Evolutionary conservation across 164 flowering plant species (phyloP).

Genomic region (Annona squamosa): DNA sequence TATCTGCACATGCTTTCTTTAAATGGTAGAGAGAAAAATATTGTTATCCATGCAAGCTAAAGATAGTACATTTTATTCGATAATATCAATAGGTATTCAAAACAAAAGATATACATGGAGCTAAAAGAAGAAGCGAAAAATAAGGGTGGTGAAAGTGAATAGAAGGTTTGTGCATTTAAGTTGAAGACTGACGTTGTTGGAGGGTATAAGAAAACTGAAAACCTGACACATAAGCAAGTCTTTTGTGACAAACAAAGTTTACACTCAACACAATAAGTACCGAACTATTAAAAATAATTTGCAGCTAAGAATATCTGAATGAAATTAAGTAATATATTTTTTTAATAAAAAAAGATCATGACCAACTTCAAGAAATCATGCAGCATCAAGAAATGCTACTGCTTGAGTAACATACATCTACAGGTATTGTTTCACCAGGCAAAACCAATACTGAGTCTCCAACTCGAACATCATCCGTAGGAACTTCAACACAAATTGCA

Average conservation of each 20-base stretch:
- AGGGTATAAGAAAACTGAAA: too few species aligned
- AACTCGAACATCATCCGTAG: slow-evolving; percentile 82
- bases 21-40: background rate
- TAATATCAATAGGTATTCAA: too few species aligned
- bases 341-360: background rate
- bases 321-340: too few species aligned
- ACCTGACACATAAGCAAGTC: background rate
- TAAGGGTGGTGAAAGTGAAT: too few species aligned
- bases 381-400: background rate
- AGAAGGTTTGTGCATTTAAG: too few species aligned
- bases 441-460: slow-evolving; percentile 84
- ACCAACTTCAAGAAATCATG: background rate
- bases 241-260: too few species aligned
- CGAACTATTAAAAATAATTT: background rate
- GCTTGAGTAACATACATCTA: slow-evolving; percentile 58
- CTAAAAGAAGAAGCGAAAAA: too few species aligned
- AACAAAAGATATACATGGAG: too few species aligned
- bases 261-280: background rate
- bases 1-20: background rate
- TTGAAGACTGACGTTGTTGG: too few species aligned
- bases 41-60: too few species aligned
- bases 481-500: slow-evolving; percentile 71
- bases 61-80: too few species aligned
- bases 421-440: slow-evolving; percentile 91
- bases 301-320: background rate